Percentiles rank a stretch among this genome's conserved stretches.
phyloP scores from a whole-genome alignment of 2,329 filamentous ascomycete genomes.

The Fusarium globosum region DNA sequence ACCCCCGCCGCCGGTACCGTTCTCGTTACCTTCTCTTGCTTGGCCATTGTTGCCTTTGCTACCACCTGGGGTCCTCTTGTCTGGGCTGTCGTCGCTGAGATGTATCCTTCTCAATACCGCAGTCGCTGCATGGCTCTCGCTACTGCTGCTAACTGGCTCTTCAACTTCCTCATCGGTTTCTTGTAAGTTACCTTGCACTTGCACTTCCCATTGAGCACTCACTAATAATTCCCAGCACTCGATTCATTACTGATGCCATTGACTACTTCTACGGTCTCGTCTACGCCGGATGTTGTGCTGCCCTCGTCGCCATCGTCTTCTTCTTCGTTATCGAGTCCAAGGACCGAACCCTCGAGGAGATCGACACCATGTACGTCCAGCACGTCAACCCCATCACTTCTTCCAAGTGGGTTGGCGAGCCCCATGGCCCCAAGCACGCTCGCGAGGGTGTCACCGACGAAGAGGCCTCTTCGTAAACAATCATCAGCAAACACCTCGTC shows the following conservation, averaged over 20 bases:
- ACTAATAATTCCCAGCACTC: conserved; percentile 60
- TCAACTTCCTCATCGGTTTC: conserved; percentile 70
- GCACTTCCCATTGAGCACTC: fast-evolving
- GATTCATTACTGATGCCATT: conserved; percentile 77
- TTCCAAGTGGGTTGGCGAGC: conserved; percentile 40
- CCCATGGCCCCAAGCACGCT: conserved; percentile 15
- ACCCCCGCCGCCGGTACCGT: conserved; percentile 64
- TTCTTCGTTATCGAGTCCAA: conserved; percentile 81
- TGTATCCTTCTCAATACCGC: conserved; percentile 70
- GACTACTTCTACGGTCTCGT: conserved; percentile 78
- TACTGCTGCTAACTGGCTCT: conserved; percentile 70
- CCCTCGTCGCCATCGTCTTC: conserved; percentile 73
- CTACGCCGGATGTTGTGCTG: conserved; percentile 74
- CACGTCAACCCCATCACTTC: conserved; percentile 62
- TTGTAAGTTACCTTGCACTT: conserved; percentile 49
- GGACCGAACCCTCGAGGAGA: conserved; percentile 78
- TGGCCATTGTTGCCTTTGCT: conserved; percentile 75
- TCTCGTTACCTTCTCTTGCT: conserved; percentile 75
- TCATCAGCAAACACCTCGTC: not conserved
- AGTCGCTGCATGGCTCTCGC: conserved; percentile 66
- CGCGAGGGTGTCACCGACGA: conserved; percentile 33
- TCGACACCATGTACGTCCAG: conserved; percentile 78
- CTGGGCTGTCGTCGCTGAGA: conserved; percentile 73
- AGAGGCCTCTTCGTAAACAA: conserved; percentile 30
- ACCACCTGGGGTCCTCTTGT: conserved; percentile 77